Percentiles rank a stretch among this genome's conserved stretches.
These are phyloP conservation scores for Lumnitzera racemosa DNA, from an alignment of 345 rosid species.

Conservation along the genomic window DNA sequence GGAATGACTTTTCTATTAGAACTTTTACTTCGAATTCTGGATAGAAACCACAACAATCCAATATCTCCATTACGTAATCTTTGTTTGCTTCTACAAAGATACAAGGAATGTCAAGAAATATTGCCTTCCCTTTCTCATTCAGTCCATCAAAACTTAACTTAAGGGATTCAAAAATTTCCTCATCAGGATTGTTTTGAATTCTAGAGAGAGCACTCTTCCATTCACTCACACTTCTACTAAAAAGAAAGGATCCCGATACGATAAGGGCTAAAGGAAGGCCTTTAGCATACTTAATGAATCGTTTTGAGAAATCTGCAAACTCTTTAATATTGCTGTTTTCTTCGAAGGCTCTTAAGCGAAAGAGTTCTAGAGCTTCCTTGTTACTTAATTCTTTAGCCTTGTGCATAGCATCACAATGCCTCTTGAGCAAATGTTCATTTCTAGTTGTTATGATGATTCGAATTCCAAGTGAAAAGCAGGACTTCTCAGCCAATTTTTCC, in stretches of 20 bases:
- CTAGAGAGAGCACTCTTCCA: neutral
- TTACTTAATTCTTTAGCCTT: neutral
- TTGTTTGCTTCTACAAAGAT: neutral
- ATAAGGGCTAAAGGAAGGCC: constrained; percentile 1
- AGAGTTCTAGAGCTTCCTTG: neutral
- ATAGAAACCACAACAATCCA: neutral
- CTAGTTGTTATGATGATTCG: constrained; percentile 15
- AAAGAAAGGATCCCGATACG: neutral
- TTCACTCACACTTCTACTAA: neutral
- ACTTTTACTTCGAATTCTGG: neutral
- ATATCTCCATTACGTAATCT: too few species aligned
- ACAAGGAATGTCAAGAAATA: neutral
- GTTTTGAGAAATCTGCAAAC: neutral
- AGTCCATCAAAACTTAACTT: neutral
- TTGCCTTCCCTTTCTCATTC: neutral
- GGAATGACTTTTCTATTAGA: neutral
- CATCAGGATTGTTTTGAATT: neutral
- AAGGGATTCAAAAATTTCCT: neutral
- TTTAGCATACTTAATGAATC: neutral
- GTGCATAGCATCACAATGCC: neutral
- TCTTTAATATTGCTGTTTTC: neutral
- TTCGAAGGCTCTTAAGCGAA: constrained; percentile 1
- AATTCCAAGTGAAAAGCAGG: constrained; percentile 8
- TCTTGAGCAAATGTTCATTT: constrained; percentile 1
- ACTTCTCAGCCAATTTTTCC: neutral